Base-by-base conservation (phyloP, 495 filamentous ascomycete species). In the Cryomyces antarcticus region DNA sequence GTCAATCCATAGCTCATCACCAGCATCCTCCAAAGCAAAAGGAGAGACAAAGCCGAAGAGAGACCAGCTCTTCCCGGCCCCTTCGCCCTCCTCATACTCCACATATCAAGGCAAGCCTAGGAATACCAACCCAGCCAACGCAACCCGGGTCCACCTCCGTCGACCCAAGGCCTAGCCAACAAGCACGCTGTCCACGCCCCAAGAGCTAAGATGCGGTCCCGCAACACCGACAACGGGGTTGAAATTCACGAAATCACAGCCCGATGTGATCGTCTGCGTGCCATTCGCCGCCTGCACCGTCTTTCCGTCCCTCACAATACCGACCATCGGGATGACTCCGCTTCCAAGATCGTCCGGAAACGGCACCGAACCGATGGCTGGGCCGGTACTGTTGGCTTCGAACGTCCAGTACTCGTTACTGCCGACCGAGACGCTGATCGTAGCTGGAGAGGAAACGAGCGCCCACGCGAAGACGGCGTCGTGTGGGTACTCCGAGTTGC, bases 401-500 rank as follows among this genome's bases (percentile, higher is more conserved):
- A 51, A 53, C 12, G 13, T 35, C 49, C 49, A 52, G 40, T 46
- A 34, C 45, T 42, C 13, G 40, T 53, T 53, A 38, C 38, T 41
- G 24, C 51, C 51, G 5, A 46, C 44, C 28, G 45, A 42, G 41
- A 53, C 44, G 24, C 41, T 40, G 37, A 53, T 42, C 9, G 45
- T 48, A 12, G 50, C 38, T 6, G 40, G 24, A 7, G 10, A n/a
- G 6, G 7, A 31, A 17, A 51, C 51, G 6, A 53, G 43, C 38
- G 51, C 51, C 51, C 51, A 53, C n/a, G 51, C 51, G 40, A 53
- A 51, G 41, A 53, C 51, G 28, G 51, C 51, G 30, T 53, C 51
- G 10, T 34, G 38, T 4, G 51, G 51, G 10, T 38, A 37, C 5
- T 30, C 11, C 34, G 43, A 29, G 43, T 53, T 53, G 33, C 49